Percentiles rank a stretch among this genome's conserved stretches.
Conservation (phyloP, 1,284 basidiomycete species). For the Hypsizygus ulmarius region DNA sequence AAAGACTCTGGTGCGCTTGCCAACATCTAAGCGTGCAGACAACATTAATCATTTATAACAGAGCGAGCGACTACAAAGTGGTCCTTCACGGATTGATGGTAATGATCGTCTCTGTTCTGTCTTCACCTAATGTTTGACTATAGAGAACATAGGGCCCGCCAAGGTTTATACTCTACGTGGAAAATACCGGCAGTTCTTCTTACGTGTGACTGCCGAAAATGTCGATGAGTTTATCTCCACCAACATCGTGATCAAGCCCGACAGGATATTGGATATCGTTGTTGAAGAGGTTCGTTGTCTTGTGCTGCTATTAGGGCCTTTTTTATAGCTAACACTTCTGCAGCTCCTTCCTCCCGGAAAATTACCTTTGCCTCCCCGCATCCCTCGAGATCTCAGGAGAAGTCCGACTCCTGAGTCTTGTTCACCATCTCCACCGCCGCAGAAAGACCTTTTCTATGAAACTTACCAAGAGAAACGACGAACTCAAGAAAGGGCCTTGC, state of each 20-base stretch:
- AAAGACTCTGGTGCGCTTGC: constrained; percentile 47
- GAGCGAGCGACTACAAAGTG: constrained; percentile 54
- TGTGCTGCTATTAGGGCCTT: neutral
- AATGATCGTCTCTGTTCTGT: constrained; percentile 6
- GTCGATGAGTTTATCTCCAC: constrained; percentile 41
- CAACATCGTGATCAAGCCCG: constrained; percentile 44
- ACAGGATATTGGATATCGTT: constrained; percentile 46
- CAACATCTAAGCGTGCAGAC: neutral
- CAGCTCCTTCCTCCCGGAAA: constrained; percentile 31
- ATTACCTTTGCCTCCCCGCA: constrained; percentile 27
- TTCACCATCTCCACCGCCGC: constrained; percentile 12
- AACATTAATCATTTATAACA: constrained; percentile 18
- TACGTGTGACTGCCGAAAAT: constrained; percentile 56
- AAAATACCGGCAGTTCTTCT: constrained; percentile 66
- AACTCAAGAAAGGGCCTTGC: neutral
- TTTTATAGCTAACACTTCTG: neutral
- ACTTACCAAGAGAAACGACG: constrained; percentile 1
- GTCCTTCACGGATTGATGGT: constrained; percentile 72
- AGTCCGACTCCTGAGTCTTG: constrained; percentile 21
- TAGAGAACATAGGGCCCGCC: constrained; percentile 53
- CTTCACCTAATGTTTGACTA: neutral
- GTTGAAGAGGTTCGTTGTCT: constrained; percentile 45
- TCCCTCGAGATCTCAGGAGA: constrained; percentile 21
- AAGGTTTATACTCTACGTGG: constrained; percentile 67
- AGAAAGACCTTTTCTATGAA: constrained; percentile 8